These are phyloP conservation scores for Russula vinacea DNA, from an alignment of 768 basidiomycete genomes.

Conservation along the genomic window DNA sequence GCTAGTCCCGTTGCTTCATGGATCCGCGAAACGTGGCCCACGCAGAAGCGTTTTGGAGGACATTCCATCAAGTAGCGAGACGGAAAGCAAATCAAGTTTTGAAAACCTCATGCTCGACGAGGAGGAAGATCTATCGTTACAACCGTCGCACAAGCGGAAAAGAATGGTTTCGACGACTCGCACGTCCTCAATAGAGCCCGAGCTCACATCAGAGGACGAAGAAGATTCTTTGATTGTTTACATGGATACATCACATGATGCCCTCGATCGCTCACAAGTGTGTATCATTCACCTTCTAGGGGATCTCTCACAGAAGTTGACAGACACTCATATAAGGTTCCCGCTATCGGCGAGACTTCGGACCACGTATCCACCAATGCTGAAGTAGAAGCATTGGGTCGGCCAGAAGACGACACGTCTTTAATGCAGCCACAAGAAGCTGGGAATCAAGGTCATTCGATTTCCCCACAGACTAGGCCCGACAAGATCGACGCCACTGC, in stretches of 20 bases:
- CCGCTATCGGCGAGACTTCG: neutral
- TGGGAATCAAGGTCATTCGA: neutral
- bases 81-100: conserved; percentile 13
- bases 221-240: conserved; percentile 12
- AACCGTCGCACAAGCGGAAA: conserved; percentile 6
- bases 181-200: conserved; percentile 14
- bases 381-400: neutral
- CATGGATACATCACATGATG: conserved; percentile 22
- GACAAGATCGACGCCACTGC: neutral
- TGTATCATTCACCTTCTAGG: neutral
- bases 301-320: conserved; percentile 5
- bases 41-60: conserved; percentile 26
- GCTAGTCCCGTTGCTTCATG: conserved; percentile 19
- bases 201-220: conserved; percentile 16
- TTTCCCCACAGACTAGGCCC: neutral
- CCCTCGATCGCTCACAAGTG: conserved; percentile 10
- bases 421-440: neutral
- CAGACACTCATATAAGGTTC: neutral
- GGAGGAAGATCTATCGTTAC: conserved; percentile 25
- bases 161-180: neutral
- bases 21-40: conserved; percentile 20
- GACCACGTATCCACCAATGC: neutral
- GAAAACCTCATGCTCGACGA: conserved; percentile 26
- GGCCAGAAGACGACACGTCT: neutral
- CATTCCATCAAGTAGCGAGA: conserved; percentile 26